A percentile compares a stretch with the other conserved stretches of the same genome.
Conservation (phyloP, 495 filamentous ascomycete genomes). For the Lentithecium fluviatile region DNA sequence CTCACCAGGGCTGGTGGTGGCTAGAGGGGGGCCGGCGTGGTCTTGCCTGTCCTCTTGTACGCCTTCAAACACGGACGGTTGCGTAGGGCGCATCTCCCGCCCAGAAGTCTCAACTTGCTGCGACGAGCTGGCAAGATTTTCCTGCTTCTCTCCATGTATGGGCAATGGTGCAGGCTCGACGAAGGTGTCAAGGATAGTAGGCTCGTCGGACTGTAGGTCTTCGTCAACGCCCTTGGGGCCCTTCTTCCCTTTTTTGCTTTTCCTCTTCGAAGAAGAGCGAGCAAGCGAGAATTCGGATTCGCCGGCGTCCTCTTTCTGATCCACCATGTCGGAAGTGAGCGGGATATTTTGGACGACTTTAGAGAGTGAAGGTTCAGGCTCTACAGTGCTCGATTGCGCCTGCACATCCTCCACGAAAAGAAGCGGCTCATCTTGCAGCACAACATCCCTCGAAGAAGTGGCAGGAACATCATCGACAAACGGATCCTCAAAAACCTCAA, state of each 20-base stretch:
- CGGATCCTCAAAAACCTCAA: constrained; percentile 2
- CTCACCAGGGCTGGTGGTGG: background rate
- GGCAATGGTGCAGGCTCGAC: background rate
- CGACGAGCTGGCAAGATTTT: background rate
- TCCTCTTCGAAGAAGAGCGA: constrained; percentile 19
- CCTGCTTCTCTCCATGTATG: no score
- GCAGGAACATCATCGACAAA: background rate
- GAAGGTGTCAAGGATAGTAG: no score
- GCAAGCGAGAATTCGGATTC: background rate
- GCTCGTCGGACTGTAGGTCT: background rate
- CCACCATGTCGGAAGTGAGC: background rate
- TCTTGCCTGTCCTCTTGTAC: background rate
- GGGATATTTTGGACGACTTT: background rate
- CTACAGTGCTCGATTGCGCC: background rate
- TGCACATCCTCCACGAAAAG: background rate
- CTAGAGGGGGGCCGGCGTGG: background rate
- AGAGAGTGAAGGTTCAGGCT: background rate
- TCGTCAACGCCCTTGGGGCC: constrained; percentile 1
- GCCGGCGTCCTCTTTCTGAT: background rate
- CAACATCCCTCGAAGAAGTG: background rate
- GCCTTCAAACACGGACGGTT: background rate
- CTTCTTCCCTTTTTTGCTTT: constrained; percentile 25
- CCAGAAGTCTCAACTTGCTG: background rate
- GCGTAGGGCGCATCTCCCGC: background rate
- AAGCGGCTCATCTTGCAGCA: background rate